Evolutionary conservation across 441 rosid genomes (phyloP), one percentile per base, ranked within the genome.

Genomic region (Cnidoscolus chayamansa): DNA sequence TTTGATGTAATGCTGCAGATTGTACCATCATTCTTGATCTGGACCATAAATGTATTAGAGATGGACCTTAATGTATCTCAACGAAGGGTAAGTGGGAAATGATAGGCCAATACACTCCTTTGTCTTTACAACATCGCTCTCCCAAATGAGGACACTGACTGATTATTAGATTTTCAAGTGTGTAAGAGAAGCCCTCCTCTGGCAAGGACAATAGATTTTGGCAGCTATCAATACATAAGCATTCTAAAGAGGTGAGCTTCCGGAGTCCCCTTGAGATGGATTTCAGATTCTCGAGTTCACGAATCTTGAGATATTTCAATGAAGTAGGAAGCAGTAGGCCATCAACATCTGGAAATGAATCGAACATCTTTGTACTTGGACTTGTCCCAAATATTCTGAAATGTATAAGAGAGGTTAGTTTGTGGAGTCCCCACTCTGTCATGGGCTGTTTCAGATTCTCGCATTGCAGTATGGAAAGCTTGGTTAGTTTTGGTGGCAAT

Each of bases 401-500:
- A 0, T 4, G 0, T 54, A 0, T 9, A 60, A 78, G 77, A 15
- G 71, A 78, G 16, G 66, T 31, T 16, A 77, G 71, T n/a, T 56
- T 71, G 49, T 55, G 47, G 17, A 77, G 35, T 3, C 71, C 78
- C 80, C 83, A 73, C 20, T 53, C 15, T 15, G 4, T 13, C 53
- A 77, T 11, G 40, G 63, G 50, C 58, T 54, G 71, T 7, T 2
- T 64, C 13, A 70, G 53, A 6, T 71, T 56, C 7, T 61, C n/a
- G 13, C 72, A 63, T 30, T 77, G 7, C 11, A 30, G 17, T 19
- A 81, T 63, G 11, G 11, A 37, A 54, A 77, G 68, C 40, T 30
- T n/a, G 12, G 67, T 50, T 1, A 83, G 43, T 7, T 68, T 80
- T 16, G 77, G 63, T 12, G 81, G 78, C 55, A 81, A 79, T 4